Evolutionary conservation across 257 asterid genomes (phyloP).

Genomic region (Cordia subcordata): DNA sequence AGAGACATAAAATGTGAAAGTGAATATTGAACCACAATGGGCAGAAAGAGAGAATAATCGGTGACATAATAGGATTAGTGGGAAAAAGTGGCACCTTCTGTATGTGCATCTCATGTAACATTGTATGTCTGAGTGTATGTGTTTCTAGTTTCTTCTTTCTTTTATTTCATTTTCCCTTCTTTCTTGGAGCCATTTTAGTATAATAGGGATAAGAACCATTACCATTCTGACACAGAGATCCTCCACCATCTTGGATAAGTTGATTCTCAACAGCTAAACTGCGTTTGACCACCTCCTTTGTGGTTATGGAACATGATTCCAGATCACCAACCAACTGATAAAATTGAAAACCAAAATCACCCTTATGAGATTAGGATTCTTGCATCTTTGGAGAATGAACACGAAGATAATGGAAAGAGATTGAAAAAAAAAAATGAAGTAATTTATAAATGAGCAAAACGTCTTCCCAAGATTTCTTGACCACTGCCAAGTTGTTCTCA

Average conservation of each 20-base stretch:
- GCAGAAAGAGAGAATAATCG: no score
- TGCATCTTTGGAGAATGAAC: background rate
- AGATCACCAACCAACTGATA: constrained; percentile 69
- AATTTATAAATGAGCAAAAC: constrained; percentile 25
- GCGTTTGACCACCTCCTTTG: constrained; percentile 35
- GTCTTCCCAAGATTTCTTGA: constrained; percentile 67
- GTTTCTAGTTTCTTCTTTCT: no score
- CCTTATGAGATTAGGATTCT: background rate
- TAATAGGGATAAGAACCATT: constrained; percentile 10
- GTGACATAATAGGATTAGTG: no score
- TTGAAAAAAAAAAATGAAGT: background rate
- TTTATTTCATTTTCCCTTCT: background rate
- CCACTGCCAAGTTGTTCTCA: constrained; percentile 42
- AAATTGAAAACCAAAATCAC: background rate
- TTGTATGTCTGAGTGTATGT: no score
- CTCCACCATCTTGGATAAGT: constrained; percentile 36
- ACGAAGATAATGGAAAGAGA: background rate
- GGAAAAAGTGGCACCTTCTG: no score
- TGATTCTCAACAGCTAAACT: constrained; percentile 42
- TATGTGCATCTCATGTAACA: no score
- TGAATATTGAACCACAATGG: no score
- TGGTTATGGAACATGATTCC: constrained; percentile 44
- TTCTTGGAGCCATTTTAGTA: background rate
- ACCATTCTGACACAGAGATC: constrained; percentile 20
- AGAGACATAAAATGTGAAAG: no score